Evolutionary conservation across 2,329 filamentous ascomycete genomes (phyloP), one percentile per base, ranked within the genome.

Genomic region (Aspergillus texensis): DNA sequence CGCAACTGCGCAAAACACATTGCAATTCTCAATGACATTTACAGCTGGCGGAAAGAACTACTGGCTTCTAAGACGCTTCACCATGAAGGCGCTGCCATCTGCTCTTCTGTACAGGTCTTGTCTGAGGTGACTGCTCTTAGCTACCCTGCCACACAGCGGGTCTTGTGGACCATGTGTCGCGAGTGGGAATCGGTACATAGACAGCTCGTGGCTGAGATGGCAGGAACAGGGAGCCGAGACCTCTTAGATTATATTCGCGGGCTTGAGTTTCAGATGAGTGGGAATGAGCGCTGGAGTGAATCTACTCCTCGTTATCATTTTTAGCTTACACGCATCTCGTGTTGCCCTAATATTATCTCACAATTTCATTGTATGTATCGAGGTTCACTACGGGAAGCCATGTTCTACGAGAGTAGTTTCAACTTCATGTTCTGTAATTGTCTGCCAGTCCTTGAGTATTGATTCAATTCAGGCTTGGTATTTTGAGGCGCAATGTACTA

Each of bases 21-120:
- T 50, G 76, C 78, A 2, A 66, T 81, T 6, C 67, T 82, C 32
- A 81, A 81, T 67, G 79, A 82, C 62, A 80, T 81, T 62, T 77
- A 68, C 60, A 77, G 72, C 64, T 81, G 62, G 50, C 78, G 80
- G n/a, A 82, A 82, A 66, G 79, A 81, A 63, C 39, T 68, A 8
- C 52, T 16, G 36, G 36, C 59, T 16, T 61, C 52, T 12, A 34
- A 61, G 28, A 48, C 16, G 19, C 16, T 19, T 4, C 59, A 61
- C 21, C 14, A 19, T 11, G 59, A 61, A 48, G 59, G 59, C 6
- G 36, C 60, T 30, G 60, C 67, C 1, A 68, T 81, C 1, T 77
- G 75, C 65, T 72, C 72, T 6, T 65, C 71, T 1, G 77, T 80
- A 0, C 58, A 72, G 8, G 65, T 78, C 2, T 34, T 79, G 32